Evolutionary conservation across 2,329 filamentous ascomycete genomes (phyloP).

Genomic region (Alternaria arborescens): DNA sequence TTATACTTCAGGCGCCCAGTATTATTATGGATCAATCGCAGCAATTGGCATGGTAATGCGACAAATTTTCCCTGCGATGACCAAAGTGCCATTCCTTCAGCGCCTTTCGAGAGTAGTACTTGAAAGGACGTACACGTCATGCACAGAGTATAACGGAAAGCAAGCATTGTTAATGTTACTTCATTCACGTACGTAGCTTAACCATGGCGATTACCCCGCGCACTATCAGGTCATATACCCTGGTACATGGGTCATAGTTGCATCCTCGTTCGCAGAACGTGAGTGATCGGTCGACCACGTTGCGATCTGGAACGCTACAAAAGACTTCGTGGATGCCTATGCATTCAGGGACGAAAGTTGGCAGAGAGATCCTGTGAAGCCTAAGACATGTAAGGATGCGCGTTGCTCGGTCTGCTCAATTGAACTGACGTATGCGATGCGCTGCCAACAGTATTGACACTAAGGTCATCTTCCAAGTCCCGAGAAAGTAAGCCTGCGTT

Average conservation of each 20-base stretch:
- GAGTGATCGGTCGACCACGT: background rate
- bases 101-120: rapidly evolving
- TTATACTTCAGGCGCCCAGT: background rate
- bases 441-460: no score
- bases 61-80: background rate
- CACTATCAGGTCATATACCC: no score
- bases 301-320: no score
- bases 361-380: no score
- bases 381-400: no score
- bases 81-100: background rate
- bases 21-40: background rate
- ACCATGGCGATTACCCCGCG: background rate
- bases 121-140: background rate
- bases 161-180: background rate
- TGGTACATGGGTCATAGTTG: background rate
- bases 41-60: background rate
- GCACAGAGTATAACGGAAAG: background rate
- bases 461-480: no score
- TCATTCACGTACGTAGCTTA: background rate
- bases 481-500: no score
- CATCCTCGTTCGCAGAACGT: background rate
- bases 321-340: no score
- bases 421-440: no score
- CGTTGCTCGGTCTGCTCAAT: no score
- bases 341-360: no score